phyloP scores from a whole-genome alignment of 2,329 filamentous ascomycete genomes.

The Laburnicola sp. region DNA sequence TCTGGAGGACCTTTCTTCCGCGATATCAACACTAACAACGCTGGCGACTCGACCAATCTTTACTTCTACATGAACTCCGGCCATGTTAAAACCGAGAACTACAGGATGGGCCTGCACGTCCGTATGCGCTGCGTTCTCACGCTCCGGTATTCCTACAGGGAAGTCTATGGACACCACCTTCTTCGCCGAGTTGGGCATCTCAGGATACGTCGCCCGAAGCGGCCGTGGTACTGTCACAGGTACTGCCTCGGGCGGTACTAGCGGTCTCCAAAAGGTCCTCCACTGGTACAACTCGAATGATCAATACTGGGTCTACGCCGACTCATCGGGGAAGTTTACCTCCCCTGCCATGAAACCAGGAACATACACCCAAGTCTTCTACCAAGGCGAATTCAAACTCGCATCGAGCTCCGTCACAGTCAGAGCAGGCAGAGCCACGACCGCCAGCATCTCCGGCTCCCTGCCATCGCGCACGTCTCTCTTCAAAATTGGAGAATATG shows the following conservation, averaged over 20 bases:
- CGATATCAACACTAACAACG: slow-evolving; percentile 69
- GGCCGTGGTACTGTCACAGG: slow-evolving; percentile 63
- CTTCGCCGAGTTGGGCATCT: slow-evolving; percentile 61
- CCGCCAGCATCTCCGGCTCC: slow-evolving; percentile 56
- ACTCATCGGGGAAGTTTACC: slow-evolving; percentile 60
- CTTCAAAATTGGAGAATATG: slow-evolving; percentile 67
- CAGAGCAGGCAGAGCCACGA: slow-evolving; percentile 53
- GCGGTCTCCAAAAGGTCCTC: slow-evolving; percentile 58
- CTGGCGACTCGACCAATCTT: slow-evolving; percentile 59
- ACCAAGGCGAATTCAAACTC: slow-evolving; percentile 62
- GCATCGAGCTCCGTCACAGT: slow-evolving; percentile 53
- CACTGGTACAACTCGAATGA: slow-evolving; percentile 66
- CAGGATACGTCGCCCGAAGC: slow-evolving; percentile 60
- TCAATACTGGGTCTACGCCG: slow-evolving; percentile 67
- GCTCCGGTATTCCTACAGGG: slow-evolving; percentile 58
- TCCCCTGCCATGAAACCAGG: slow-evolving; percentile 69
- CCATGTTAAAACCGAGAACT: slow-evolving; percentile 62
- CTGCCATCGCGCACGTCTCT: slow-evolving; percentile 57
- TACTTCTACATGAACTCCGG: slow-evolving; percentile 72
- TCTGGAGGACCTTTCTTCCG: slow-evolving; percentile 66
- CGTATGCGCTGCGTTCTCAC: slow-evolving; percentile 65
- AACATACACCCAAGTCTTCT: slow-evolving; percentile 69
- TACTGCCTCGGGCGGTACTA: slow-evolving; percentile 61
- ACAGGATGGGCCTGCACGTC: slow-evolving; percentile 65
- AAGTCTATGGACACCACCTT: slow-evolving; percentile 58